Conservation (phyloP, 352 stramenopile genomes). For the Pythium insidiosum region DNA sequence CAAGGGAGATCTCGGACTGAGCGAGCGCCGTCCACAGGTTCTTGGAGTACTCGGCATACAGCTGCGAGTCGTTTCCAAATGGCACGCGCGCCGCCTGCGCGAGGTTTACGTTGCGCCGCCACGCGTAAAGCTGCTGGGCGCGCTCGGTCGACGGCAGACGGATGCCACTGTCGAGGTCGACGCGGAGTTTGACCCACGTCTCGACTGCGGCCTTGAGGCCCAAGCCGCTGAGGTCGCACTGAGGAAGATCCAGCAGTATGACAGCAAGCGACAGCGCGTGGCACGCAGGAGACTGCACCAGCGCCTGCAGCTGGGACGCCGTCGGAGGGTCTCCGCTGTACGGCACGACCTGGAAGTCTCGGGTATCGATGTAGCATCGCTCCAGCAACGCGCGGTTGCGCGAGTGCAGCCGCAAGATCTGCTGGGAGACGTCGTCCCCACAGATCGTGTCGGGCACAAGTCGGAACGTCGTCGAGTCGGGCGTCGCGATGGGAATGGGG, state of each 20-base stretch:
- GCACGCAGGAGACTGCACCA: conserved; percentile 36
- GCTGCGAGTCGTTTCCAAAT: conserved; percentile 26
- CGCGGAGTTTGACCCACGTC: conserved; percentile 41
- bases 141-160: conserved; percentile 20
- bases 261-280: conserved; percentile 40
- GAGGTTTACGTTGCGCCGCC: conserved; percentile 37
- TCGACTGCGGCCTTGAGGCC: conserved; percentile 33
- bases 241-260: conserved; percentile 30
- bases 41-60: conserved; percentile 26
- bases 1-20: too few species aligned
- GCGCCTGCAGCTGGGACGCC: conserved; percentile 26
- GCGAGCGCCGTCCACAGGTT: conserved; percentile 18
- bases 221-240: conserved; percentile 39
- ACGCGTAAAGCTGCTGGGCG: conserved; percentile 39
- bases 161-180: conserved; percentile 30
- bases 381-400: conserved; percentile 48
- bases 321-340: conserved; percentile 33
- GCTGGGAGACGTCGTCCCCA: not conserved
- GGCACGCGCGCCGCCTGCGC: conserved; percentile 28
- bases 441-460: conserved; percentile 5
- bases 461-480: not conserved
- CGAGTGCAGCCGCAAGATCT: conserved; percentile 34
- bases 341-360: conserved; percentile 62
- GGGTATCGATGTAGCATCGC: conserved; percentile 27
- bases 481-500: not conserved